phyloP scores from a whole-genome alignment of 1,284 basidiomycete genomes.

The Puccinia coronata region DNA sequence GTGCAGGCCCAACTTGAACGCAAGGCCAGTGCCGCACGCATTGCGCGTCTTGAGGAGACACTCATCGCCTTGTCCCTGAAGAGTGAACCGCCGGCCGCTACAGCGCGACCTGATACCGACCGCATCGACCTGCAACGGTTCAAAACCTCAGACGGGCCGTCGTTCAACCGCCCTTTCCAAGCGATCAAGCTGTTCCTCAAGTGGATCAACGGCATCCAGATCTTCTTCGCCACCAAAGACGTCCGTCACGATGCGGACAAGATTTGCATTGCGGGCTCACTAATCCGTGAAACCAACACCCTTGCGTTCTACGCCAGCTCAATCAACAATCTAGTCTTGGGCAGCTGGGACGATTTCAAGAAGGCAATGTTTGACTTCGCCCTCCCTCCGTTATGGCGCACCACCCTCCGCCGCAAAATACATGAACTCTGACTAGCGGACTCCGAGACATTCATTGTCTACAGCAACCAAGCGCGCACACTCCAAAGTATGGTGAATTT shows the following conservation, averaged over 20 bases:
- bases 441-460: not conserved
- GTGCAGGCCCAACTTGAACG: not conserved
- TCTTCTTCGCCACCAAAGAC: constrained; percentile 19
- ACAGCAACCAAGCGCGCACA: not conserved
- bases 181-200: constrained; percentile 9
- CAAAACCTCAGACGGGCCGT: not conserved
- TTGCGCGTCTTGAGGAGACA: not conserved
- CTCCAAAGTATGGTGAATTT: constrained; percentile 15
- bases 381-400: not conserved
- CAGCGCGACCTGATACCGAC: not conserved
- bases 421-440: not conserved
- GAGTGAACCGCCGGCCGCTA: not conserved
- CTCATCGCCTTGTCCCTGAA: not conserved
- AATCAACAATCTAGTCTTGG: not conserved
- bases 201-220: constrained; percentile 7
- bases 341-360: not conserved
- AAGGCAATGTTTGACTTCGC: not conserved
- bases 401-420: not conserved
- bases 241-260: not conserved
- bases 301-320: not conserved
- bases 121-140: not conserved
- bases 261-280: not conserved
- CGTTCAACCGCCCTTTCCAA: not conserved
- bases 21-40: not conserved
- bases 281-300: constrained; percentile 16